Base-by-base conservation (phyloP, 352 stramenopile genomes). In the Phytopythium delawarense region DNA sequence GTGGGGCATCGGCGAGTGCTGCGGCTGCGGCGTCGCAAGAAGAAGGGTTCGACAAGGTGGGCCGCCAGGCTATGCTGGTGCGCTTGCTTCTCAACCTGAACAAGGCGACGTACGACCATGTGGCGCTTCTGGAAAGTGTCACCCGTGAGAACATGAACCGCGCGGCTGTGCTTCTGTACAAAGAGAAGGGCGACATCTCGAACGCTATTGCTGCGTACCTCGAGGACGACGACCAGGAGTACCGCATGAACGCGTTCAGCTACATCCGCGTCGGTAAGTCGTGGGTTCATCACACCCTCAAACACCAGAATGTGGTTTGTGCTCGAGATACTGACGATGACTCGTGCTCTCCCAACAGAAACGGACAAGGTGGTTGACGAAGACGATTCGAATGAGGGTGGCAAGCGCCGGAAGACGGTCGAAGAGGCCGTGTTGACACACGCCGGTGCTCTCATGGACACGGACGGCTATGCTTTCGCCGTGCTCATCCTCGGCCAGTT, bases 401-500 rank as follows among this genome's bases (percentile, higher is more conserved):
- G 72, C 59, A 75, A 70, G 30, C 80, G 78, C 30, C 82, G 78
- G 13, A 89, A 88, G 61, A 63, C 79, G 28, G 89, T 95, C 39
- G 86, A 95, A 66, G 76, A 90, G 13, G 86, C 84, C n/a, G 70
- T 95, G 45, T 66, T 95, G 15, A 76, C 64, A 20, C 83, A 95
- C 61, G 81, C 84, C 1, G 78, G 81, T 16, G 78, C 85, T 28
- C 73, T 98, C 8, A 84, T 98, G 66, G 86, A 94, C 52, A 86
- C 96, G 8, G 91, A 98, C 61, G 76, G 79, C 37, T 89, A 92
- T 59, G 75, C 88, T 20, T 94, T 96, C 46, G 81, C 98, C 52
- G 82, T 89, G n/a, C 61, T 94, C 34, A 89, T 96, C 53, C 58
- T 92, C 49, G 91, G 95, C 39, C 84, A 93, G 51, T 93, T 98